Conservation (phyloP, 2,329 filamentous ascomycete species). For the Pseudogymnoascus sp. region DNA sequence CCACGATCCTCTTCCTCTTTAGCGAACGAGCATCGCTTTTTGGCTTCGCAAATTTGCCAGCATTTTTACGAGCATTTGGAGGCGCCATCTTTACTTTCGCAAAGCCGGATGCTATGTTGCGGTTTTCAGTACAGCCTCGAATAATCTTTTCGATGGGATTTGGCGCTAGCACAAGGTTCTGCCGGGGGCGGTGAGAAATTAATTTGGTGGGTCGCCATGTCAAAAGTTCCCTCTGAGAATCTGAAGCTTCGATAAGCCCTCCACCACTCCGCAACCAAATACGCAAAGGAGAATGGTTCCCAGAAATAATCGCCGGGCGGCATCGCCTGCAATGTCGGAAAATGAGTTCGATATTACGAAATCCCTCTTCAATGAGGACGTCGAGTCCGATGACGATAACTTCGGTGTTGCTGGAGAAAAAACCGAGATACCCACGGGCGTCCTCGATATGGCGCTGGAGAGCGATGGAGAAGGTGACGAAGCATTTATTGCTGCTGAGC, state of each 20-base stretch:
- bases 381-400: conserved; percentile 40
- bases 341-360: conserved; percentile 84
- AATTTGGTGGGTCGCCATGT: conserved; percentile 7
- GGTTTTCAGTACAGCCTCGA: conserved; percentile 8
- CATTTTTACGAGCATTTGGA: conserved; percentile 12
- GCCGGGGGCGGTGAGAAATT: conserved; percentile 5
- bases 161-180: neutral
- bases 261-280: conserved; percentile 6
- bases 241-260: conserved; percentile 4
- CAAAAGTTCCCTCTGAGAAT: conserved; percentile 6
- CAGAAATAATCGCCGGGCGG: conserved; percentile 44
- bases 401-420: conserved; percentile 24
- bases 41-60: neutral
- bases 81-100: conserved; percentile 20
- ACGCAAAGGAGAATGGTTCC: conserved; percentile 7
- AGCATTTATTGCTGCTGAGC: conserved; percentile 81
- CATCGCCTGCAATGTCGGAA: conserved; percentile 79
- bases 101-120: conserved; percentile 8
- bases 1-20: conserved; percentile 26
- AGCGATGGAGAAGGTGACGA: conserved; percentile 63
- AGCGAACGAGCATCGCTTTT: conserved; percentile 21
- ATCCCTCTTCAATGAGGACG: conserved; percentile 59
- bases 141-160: conserved; percentile 14
- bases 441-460: conserved; percentile 49
- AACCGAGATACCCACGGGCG: conserved; percentile 34